Base-by-base conservation (phyloP, 129 eudicot species). In the Lactuca sativa region DNA sequence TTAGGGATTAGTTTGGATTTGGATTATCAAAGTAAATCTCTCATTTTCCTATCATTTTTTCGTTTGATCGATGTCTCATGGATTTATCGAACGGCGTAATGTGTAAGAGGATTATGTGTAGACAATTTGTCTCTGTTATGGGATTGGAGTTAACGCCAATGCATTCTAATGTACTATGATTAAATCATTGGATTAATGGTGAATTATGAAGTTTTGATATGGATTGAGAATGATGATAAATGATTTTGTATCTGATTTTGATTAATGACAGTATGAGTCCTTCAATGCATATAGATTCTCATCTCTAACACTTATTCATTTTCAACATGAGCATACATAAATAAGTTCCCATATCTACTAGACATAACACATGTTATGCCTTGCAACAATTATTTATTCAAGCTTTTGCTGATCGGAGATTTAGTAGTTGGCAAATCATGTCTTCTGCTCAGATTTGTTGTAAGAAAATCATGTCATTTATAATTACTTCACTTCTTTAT, bases 351-450 rank as follows among this genome's bases (percentile, higher is more conserved):
- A n/a, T n/a, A n/a, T n/a, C n/a, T 2, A 33, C 37, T 33, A 33
- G 2, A 7, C 12, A n/a, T n/a, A n/a, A n/a, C n/a, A 7, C 43
- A 38, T 38, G 5, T 40, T 76, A 15, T 71, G 14, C 53, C 14
- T 30, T 77, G 75, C 92, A 86, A 88, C 59, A 88, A 86, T 70
- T 86, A 86, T 75, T 74, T 86, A 84, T 86, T 86, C 86, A 86
- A 86, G 67, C 85, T 86, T 77, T 82, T 86, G 69, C 71, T 86
- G 55, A 86, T 86, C 57, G 91, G 91, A 80, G 91, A 86, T 74
- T 86, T 88, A 55, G 91, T 88, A 52, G 86, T 86, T 52, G 91
- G 91, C 41, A 86, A 86, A 80, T 86, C 92, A 1, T 86, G 92
- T 74, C 92, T 86, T 65, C 82, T 86, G 56, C 82, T 86, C 72